phyloP scores from a whole-genome alignment of 2,329 filamentous ascomycete genomes.

The Rachicladosporium sp. region DNA sequence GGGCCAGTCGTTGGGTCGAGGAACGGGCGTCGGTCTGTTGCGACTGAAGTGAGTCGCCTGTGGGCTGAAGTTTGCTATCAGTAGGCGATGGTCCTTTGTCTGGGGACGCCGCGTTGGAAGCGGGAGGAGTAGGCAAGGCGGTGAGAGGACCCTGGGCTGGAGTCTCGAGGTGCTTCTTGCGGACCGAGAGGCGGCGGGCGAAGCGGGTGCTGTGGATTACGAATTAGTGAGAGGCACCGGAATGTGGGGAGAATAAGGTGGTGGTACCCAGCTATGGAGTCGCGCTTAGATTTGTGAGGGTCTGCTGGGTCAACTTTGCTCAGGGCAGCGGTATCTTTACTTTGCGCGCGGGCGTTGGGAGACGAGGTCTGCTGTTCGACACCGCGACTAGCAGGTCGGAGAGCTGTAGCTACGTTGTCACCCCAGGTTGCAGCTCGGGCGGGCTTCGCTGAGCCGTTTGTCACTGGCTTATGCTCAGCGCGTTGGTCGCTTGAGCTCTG shows the following conservation, averaged over 20 bases:
- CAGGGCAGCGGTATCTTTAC: too few relatives aligned
- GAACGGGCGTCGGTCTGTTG: background rate
- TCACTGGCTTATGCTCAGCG: background rate
- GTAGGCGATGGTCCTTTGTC: constrained; percentile 1
- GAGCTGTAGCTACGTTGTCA: background rate
- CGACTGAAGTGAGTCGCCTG: background rate
- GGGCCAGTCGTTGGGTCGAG: background rate
- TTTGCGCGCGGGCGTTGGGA: too few relatives aligned
- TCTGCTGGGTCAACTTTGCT: constrained; percentile 4
- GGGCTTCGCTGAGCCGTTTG: constrained; percentile 1
- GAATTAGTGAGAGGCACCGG: constrained; percentile 1
- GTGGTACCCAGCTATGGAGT: constrained; percentile 2
- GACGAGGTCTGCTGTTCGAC: too few relatives aligned
- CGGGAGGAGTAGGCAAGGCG: constrained; percentile 19
- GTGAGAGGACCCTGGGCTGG: constrained; percentile 2
- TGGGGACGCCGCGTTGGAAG: constrained; percentile 49
- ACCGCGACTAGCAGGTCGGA: constrained; percentile 2
- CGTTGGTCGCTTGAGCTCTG: background rate
- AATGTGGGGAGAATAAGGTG: background rate
- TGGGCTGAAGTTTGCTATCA: background rate
- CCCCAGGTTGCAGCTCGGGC: constrained; percentile 1
- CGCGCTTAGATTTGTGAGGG: constrained; percentile 1
- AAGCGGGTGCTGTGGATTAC: constrained; percentile 12
- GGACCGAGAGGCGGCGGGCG: constrained; percentile 17
- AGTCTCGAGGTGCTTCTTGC: constrained; percentile 13